These are phyloP conservation scores for Eutypa lata DNA, from an alignment of 2,329 filamentous ascomycete species.

Conservation along the genomic window DNA sequence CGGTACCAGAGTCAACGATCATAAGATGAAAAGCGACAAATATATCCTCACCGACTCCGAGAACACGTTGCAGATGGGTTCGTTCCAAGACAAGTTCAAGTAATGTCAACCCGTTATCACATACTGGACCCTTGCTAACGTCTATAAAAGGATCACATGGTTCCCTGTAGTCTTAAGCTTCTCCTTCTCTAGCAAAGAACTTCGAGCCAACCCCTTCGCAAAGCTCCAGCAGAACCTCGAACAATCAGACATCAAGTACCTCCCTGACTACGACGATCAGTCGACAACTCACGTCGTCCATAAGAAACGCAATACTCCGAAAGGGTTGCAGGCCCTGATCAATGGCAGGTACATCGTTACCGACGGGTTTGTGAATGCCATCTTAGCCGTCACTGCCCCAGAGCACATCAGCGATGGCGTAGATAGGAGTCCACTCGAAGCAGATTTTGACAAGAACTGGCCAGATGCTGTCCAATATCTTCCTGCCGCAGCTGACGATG, in stretches of 20 bases:
- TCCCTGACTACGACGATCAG: slow-evolving; percentile 65
- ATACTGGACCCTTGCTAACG: slow-evolving; percentile 5
- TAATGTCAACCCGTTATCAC: neutral
- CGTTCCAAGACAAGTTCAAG: slow-evolving; percentile 59
- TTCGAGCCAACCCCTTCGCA: slow-evolving; percentile 62
- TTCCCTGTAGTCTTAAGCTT: slow-evolving; percentile 77
- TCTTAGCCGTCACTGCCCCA: slow-evolving; percentile 58
- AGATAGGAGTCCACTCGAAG: slow-evolving; percentile 60
- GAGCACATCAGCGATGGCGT: slow-evolving; percentile 45
- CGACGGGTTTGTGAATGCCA: slow-evolving; percentile 67
- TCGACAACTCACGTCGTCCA: slow-evolving; percentile 85
- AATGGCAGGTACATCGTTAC: slow-evolving; percentile 77
- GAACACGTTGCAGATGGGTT: slow-evolving; percentile 70
- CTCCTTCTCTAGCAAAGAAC: slow-evolving; percentile 68
- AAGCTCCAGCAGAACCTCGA: slow-evolving; percentile 66
- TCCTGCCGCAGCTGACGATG: slow-evolving; percentile 73
- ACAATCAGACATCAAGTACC: slow-evolving; percentile 83
- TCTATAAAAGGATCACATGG: slow-evolving; percentile 66
- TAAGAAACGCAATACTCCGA: slow-evolving; percentile 85
- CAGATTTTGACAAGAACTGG: slow-evolving; percentile 77
- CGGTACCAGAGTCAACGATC: slow-evolving; percentile 75
- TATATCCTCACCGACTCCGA: slow-evolving; percentile 53
- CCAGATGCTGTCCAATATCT: slow-evolving; percentile 70
- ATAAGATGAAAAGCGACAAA: slow-evolving; percentile 62
- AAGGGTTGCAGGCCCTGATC: slow-evolving; percentile 81